Evolutionary conservation across 139 green algal species (phyloP).

Genomic region (Astrephomene gubernaculifera): DNA sequence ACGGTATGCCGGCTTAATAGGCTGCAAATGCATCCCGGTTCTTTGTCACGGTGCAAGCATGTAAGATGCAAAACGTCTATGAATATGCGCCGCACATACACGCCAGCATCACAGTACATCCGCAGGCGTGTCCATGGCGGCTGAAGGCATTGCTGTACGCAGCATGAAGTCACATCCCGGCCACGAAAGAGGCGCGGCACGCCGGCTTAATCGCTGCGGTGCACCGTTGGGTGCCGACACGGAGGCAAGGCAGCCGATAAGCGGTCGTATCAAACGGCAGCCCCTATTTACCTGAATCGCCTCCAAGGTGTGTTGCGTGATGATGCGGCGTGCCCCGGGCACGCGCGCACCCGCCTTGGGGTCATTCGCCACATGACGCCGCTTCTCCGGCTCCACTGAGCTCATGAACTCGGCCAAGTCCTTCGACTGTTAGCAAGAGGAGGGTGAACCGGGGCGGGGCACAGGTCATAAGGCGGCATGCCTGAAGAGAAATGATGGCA

Average conservation of each 20-base stretch:
- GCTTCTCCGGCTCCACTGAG: background rate
- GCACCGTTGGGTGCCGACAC: too few species aligned
- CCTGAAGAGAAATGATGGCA: too few species aligned
- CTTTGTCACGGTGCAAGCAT: too few species aligned
- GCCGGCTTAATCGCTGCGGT: too few species aligned
- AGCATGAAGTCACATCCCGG: conserved; percentile 34
- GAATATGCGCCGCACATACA: conserved; percentile 9
- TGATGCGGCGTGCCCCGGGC: background rate
- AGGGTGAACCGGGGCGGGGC: too few species aligned
- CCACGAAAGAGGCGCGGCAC: conserved; percentile 29
- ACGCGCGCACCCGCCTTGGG: background rate
- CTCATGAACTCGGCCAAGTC: conserved; percentile 43
- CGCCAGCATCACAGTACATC: background rate
- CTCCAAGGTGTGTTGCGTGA: conserved; percentile 68
- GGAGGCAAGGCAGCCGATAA: too few species aligned
- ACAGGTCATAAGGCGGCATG: too few species aligned
- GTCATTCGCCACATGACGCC: background rate
- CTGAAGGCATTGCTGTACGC: background rate
- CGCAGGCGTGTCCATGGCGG: conserved; percentile 16
- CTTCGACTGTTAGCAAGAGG: conserved; percentile 35
- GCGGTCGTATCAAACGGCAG: too few species aligned
- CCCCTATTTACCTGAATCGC: conserved; percentile 60
- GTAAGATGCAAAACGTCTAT: too few species aligned
- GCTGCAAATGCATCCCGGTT: too few species aligned
- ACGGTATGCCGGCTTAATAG: conserved; percentile 41